Base-by-base conservation (phyloP, 495 filamentous ascomycete genomes). In the Xylaria curta region DNA sequence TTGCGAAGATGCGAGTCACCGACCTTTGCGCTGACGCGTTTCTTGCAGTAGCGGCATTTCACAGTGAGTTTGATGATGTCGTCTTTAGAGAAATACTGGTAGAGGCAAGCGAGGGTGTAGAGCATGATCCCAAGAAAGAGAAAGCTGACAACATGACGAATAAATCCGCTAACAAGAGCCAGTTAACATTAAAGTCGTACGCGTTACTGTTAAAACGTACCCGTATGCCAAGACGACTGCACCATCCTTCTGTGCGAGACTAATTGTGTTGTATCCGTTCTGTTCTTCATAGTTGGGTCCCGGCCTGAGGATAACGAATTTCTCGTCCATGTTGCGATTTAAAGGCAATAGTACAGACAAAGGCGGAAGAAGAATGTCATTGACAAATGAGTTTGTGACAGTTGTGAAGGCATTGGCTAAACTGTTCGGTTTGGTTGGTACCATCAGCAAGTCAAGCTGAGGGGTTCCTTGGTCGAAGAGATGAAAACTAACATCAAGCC, bases 151-250 rank as follows among this genome's bases (percentile, higher is more conserved):
- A 92, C 61, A 44, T 88, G 88, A 74, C 91, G 90, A 24, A 93
- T 70, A 76, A 94, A 94, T 12, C 84, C 76, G 15, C 90, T 91
- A 62, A 59, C 70, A 53, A 1, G 36, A 36, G n/a, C 1, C 40
- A 66, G 28, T 54, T 40, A 26, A 65, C 31, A 70, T 65, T 33
- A 36, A 36, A 59, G 56, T 44, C 17, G 77, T 80, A 28, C 33
- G 15, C 44, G 31, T 4, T 21, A 21, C 12, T 49, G 19, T 33
- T 0, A 70, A 24, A 63, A 63, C 72, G 26, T 80, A 91, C 89
- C 91, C 91, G 77, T 92, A 93, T 17, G 90, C 89, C 83, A 92
- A 84, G 40, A 93, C 87, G 5, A 93, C 84, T 4, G 91, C 91
- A 7, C 91, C 92, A 77, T 94, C 92, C 15, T 86, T 85, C 71